Percentiles rank a stretch among this genome's conserved stretches.
These are phyloP conservation scores for Hypericum perforatum DNA, from an alignment of 345 rosid genomes.

Conservation along the genomic window DNA sequence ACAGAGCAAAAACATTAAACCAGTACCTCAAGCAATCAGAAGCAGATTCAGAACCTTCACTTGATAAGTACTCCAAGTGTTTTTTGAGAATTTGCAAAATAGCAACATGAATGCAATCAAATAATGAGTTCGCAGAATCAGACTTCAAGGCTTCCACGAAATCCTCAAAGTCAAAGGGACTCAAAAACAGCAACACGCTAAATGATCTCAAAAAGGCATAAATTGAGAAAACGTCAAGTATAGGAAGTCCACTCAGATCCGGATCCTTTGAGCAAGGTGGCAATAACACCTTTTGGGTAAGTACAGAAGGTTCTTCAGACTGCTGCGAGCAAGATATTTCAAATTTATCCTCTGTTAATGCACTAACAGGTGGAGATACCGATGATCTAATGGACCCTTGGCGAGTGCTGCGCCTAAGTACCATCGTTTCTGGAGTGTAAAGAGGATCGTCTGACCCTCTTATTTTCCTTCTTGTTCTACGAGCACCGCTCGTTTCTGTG, in stretches of 20 bases:
- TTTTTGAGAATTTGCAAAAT: constrained; percentile 63
- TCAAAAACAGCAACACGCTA: constrained; percentile 67
- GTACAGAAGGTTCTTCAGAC: constrained; percentile 33
- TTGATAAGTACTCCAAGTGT: constrained; percentile 61
- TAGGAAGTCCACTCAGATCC: constrained; percentile 51
- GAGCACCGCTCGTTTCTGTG: constrained; percentile 24
- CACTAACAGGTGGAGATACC: constrained; percentile 47
- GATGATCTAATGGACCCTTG: constrained; percentile 41
- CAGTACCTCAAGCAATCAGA: constrained; percentile 80
- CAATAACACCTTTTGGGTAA: constrained; percentile 50
- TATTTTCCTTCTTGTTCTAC: constrained; percentile 45
- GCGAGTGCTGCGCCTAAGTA: constrained; percentile 82
- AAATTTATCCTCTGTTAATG: constrained; percentile 46
- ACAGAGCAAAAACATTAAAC: constrained; percentile 8
- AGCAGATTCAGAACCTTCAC: constrained; percentile 77
- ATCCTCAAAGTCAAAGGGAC: constrained; percentile 89
- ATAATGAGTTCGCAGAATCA: constrained; percentile 40
- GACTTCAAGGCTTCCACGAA: constrained; percentile 64
- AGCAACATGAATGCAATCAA: constrained; percentile 79
- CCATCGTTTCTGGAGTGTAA: constrained; percentile 26
- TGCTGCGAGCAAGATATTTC: constrained; percentile 12
- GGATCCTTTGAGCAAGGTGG: constrained; percentile 63
- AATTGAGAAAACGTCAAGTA: constrained; percentile 55
- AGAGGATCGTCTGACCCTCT: constrained; percentile 15
- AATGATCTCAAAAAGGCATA: constrained; percentile 87